phyloP scores from a whole-genome alignment of 257 asterid species.

The Schizonepeta tenuifolia region DNA sequence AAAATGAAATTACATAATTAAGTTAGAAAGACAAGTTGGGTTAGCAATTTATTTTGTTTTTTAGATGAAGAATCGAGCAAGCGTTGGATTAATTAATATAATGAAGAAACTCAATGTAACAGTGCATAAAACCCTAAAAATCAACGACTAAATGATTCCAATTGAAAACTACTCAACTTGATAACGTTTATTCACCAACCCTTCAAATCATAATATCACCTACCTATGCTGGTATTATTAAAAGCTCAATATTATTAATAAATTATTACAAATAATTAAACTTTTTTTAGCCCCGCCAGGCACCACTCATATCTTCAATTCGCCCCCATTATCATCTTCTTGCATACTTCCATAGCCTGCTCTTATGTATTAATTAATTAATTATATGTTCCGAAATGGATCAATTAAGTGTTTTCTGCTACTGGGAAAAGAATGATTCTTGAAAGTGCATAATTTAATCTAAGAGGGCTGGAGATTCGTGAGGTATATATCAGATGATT shows the following conservation, averaged over 20 bases:
- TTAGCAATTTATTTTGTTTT: too few species aligned
- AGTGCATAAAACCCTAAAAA: slow-evolving; percentile 27
- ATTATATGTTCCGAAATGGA: too few species aligned
- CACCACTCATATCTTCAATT: background rate
- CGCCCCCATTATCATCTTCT: background rate
- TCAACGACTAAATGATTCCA: slow-evolving; percentile 48
- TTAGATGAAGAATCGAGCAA: too few species aligned
- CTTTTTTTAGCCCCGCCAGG: background rate
- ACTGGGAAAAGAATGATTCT: too few species aligned
- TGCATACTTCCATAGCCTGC: too few species aligned
- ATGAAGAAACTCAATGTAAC: slow-evolving; percentile 31
- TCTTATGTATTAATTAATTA: too few species aligned
- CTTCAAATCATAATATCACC: background rate
- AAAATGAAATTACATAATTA: too few species aligned
- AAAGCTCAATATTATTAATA: background rate
- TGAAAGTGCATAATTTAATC: too few species aligned
- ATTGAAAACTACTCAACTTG: slow-evolving; percentile 34
- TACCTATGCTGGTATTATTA: background rate
- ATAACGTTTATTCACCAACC: slow-evolving; percentile 41
- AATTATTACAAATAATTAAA: background rate
- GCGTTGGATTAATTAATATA: background rate
- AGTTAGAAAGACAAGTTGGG: too few species aligned
- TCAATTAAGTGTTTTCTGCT: too few species aligned
- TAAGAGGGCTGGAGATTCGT: too few species aligned
- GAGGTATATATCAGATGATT: too few species aligned